A percentile compares a stretch with the other conserved stretches of the same genome.
Conservation (phyloP, 23 red algal genomes). For the Gracilaria domingensis region DNA sequence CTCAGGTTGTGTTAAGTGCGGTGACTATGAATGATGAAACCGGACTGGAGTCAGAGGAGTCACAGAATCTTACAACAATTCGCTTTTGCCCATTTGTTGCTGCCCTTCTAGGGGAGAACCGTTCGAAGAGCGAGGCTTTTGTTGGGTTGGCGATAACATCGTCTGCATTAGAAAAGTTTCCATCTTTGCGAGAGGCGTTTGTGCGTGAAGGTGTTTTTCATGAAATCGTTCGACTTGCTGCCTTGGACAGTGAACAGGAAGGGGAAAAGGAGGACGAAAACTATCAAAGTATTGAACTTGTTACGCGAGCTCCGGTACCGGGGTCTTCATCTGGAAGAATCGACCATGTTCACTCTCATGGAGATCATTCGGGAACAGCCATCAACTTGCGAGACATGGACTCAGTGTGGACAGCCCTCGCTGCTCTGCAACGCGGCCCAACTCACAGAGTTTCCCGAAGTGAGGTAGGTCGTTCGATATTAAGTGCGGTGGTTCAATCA, state of each 20-base stretch:
- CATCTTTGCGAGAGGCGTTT: constrained; percentile 67
- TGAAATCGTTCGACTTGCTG: constrained; percentile 60
- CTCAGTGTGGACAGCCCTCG: constrained; percentile 25
- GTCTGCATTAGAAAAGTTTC: constrained; percentile 63
- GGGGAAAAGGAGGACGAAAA: constrained; percentile 13
- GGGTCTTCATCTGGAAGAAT: constrained; percentile 13
- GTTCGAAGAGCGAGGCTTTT: constrained; percentile 44
- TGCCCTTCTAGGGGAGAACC: constrained; percentile 66
- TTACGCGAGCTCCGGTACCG: background rate
- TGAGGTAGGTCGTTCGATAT: constrained; percentile 56
- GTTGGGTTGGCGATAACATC: constrained; percentile 66
- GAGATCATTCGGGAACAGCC: constrained; percentile 28
- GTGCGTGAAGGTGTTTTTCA: constrained; percentile 82
- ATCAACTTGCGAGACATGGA: constrained; percentile 40
- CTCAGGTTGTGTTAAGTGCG: constrained; percentile 38
- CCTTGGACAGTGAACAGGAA: background rate
- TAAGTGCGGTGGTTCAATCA: constrained; percentile 72
- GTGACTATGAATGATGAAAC: background rate
- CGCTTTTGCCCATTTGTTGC: constrained; percentile 75
- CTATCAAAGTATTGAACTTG: background rate
- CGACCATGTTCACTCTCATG: background rate
- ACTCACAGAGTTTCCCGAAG: constrained; percentile 3
- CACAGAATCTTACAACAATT: constrained; percentile 1
- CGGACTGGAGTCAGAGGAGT: constrained; percentile 14
- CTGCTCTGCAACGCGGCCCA: constrained; percentile 23